Percentiles rank a stretch among this genome's conserved stretches.
phyloP scores from a whole-genome alignment of 148 eudicot species.

The Limonium bicolor region DNA sequence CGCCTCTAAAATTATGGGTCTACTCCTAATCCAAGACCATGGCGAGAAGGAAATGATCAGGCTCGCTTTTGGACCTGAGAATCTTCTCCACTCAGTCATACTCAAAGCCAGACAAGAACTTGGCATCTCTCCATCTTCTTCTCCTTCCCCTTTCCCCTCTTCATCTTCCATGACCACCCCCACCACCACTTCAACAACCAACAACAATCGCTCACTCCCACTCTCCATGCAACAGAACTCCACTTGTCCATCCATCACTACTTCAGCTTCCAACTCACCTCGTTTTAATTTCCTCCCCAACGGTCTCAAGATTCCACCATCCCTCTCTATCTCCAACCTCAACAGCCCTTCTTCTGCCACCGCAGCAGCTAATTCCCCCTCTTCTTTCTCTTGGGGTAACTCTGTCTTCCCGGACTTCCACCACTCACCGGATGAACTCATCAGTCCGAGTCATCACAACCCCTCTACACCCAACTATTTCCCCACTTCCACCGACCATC shows the following conservation, averaged over 20 bases:
- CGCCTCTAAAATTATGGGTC: constrained; percentile 85
- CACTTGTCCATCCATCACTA: too few relatives aligned
- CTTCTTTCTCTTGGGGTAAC: constrained; percentile 21
- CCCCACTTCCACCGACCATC: not conserved
- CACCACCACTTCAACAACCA: not conserved
- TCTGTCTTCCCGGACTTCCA: constrained; percentile 24
- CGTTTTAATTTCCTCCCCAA: constrained; percentile 15
- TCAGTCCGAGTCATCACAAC: constrained; percentile 24
- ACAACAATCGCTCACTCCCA: constrained; percentile 1
- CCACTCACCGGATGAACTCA: constrained; percentile 18
- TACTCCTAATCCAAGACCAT: constrained; percentile 70
- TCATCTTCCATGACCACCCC: not conserved
- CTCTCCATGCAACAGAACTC: too few relatives aligned
- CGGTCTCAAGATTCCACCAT: constrained; percentile 38
- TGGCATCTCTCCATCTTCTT: constrained; percentile 30
- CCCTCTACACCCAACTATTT: too few relatives aligned
- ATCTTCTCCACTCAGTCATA: constrained; percentile 45
- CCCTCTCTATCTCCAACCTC: constrained; percentile 33
- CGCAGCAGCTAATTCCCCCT: too few relatives aligned
- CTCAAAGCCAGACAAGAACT: constrained; percentile 54
- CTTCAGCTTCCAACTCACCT: constrained; percentile 27
- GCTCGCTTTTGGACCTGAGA: constrained; percentile 81
- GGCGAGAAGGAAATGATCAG: constrained; percentile 95
- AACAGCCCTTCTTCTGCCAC: constrained; percentile 21
- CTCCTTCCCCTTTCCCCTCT: constrained; percentile 21